Percentiles rank a stretch among this genome's conserved stretches.
These are phyloP conservation scores for Actinomucor elegans DNA, from an alignment of 371 early-diverging fungal genomes.

Conservation along the genomic window DNA sequence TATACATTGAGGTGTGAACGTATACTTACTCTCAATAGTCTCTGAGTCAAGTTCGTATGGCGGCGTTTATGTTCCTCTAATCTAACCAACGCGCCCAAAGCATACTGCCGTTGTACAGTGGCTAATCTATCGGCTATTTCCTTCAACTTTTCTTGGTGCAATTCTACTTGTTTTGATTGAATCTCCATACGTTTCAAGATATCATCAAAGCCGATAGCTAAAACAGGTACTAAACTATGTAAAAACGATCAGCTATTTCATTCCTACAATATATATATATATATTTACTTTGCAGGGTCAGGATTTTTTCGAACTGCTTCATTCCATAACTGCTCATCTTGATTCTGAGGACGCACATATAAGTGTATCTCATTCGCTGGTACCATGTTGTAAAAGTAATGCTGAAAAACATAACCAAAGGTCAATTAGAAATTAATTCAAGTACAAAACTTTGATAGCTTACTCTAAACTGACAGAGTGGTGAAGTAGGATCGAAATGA, in stretches of 20 bases:
- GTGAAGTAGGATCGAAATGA: constrained; percentile 77
- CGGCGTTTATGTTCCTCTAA: constrained; percentile 45
- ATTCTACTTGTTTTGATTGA: constrained; percentile 62
- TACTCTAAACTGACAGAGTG: constrained; percentile 78
- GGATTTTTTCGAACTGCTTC: constrained; percentile 85
- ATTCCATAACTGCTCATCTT: constrained; percentile 73
- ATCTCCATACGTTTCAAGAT: constrained; percentile 78
- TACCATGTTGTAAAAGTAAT: constrained; percentile 91
- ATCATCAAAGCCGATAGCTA: constrained; percentile 90
- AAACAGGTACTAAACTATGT: constrained; percentile 60
- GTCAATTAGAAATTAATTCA: too few relatives aligned
- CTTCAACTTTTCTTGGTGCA: constrained; percentile 31
- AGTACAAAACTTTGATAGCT: too few relatives aligned
- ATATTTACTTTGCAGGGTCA: constrained; percentile 68
- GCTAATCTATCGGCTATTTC: constrained; percentile 35
- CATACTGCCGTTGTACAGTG: constrained; percentile 30
- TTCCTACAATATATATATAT: not conserved
- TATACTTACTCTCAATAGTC: constrained; percentile 27
- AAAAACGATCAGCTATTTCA: not conserved
- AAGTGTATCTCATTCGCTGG: constrained; percentile 75
- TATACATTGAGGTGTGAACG: too few relatives aligned
- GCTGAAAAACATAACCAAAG: constrained; percentile 26
- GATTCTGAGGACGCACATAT: constrained; percentile 74
- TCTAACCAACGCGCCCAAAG: constrained; percentile 28
- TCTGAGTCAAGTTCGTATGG: constrained; percentile 25